Evolutionary conservation across 2,329 filamentous ascomycete species (phyloP).

Genomic region (Paraphoma sp.): DNA sequence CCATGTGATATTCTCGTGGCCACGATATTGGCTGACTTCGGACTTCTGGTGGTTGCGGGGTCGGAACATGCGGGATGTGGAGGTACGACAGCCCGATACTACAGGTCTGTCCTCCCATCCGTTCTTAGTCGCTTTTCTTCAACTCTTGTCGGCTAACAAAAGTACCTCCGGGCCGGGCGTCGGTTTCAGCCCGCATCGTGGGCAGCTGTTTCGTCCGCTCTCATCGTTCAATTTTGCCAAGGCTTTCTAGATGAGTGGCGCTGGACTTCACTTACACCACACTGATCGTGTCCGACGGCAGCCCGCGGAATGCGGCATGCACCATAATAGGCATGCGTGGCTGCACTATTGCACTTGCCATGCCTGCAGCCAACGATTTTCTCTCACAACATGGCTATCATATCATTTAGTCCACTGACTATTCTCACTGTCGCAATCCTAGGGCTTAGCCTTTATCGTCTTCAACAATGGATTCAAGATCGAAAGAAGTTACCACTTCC

Average conservation of each 20-base stretch:
- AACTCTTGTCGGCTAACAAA: background rate
- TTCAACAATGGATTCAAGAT: constrained; percentile 2
- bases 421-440: background rate
- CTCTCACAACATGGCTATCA: background rate
- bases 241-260: too few relatives aligned
- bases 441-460: background rate
- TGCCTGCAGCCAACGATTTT: background rate
- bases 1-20: background rate
- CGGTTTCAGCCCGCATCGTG: background rate
- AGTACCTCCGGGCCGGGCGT: background rate
- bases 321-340: background rate
- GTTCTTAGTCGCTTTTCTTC: background rate
- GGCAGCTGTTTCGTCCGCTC: background rate
- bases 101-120: background rate
- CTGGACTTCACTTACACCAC: background rate
- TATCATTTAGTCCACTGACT: background rate
- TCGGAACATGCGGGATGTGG: background rate
- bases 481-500: constrained; percentile 7
- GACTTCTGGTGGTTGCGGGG: background rate
- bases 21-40: too few relatives aligned
- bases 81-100: background rate
- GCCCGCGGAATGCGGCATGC: background rate
- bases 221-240: background rate
- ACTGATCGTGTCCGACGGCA: background rate
- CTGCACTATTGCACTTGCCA: background rate